Base-by-base conservation (phyloP, 345 rosid species). In the Lepidium aucheri region DNA sequence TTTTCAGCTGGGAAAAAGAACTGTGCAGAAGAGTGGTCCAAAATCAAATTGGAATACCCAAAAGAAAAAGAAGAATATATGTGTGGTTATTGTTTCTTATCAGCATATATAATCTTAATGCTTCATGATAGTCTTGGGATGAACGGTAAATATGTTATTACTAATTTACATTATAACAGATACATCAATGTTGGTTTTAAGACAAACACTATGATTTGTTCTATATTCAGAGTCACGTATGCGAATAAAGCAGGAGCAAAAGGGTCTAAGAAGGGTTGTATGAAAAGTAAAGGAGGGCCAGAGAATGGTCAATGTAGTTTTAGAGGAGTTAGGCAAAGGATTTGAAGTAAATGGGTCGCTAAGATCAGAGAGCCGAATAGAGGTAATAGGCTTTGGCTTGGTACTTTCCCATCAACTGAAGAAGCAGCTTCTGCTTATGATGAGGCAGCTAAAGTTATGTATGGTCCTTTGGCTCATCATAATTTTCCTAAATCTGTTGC, bases 71-170 rank as follows among this genome's bases (percentile, higher is more conserved):
- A 77, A 53, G 91, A 83, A 55, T 90, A 82, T 73, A 63, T 89
- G 60, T 58, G 69, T 73, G 83, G 60, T 52, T 89, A 81, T 73
- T 86, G 96, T 80, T 89, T 89, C 79, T 86, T 89, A 45, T 85
- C 94, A 41, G 91, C 96, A 24, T 89, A 86, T 70, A 86, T 89
- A 15, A 82, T 85, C 42, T 86, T 89, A 36, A 77, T 89, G 53
- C 91, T 89, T 72, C 90, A 86, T 67, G 96, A 89, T 69, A 82
- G 85, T 69, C 86, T 85, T 64, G 94, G 85, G 47, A 82, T 63
- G 65, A 67, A 28, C 79, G 89, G 92, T 81, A 80, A 56, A 16
- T 20, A 1, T 42, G 46, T 2, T 15, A 42, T 26, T 26, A 26
- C 5, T 26, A 4, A 26, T 26, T 26, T 26, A 26, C 30, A 5